Conservation (phyloP, 768 basidiomycete species). For the Suillus clintonianus region DNA sequence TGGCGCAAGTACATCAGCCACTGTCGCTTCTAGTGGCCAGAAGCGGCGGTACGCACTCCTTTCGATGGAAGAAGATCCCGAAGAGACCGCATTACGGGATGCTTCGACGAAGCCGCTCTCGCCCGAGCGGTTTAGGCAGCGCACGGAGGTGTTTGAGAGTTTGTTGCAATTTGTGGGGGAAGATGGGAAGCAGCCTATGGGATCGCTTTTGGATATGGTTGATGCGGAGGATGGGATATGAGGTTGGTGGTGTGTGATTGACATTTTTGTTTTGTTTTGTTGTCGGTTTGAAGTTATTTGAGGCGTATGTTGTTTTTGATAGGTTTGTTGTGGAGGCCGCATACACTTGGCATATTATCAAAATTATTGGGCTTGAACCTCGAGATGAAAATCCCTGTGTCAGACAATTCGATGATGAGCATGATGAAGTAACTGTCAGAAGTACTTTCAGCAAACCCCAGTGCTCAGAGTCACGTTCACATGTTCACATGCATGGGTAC, state of each 20-base stretch:
- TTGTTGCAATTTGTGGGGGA: slow-evolving; percentile 64
- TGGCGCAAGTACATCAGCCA: neutral
- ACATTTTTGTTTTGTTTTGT: too few relatives aligned
- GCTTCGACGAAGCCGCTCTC: slow-evolving; percentile 35
- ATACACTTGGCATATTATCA: neutral
- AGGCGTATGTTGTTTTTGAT: neutral
- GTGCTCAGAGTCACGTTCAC: too few relatives aligned
- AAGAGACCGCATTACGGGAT: slow-evolving; percentile 25
- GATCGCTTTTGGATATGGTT: slow-evolving; percentile 64
- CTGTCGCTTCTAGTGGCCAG: slow-evolving; percentile 7
- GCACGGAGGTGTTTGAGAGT: slow-evolving; percentile 69
- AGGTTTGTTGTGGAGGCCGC: neutral
- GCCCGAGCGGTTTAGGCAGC: slow-evolving; percentile 56
- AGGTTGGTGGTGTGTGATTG: neutral
- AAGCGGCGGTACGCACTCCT: slow-evolving; percentile 25
- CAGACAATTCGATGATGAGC: too few relatives aligned
- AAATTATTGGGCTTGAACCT: neutral
- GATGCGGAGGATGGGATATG: slow-evolving; percentile 38
- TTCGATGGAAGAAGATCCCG: slow-evolving; percentile 30
- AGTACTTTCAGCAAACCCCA: too few relatives aligned
- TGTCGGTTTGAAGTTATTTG: neutral
- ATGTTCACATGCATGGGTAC: too few relatives aligned
- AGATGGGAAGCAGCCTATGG: slow-evolving; percentile 66
- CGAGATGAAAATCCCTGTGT: neutral
- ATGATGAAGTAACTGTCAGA: too few relatives aligned